Evolutionary conservation across 768 basidiomycete species (phyloP).

Genomic region (Macrolepiota fuliginosa): DNA sequence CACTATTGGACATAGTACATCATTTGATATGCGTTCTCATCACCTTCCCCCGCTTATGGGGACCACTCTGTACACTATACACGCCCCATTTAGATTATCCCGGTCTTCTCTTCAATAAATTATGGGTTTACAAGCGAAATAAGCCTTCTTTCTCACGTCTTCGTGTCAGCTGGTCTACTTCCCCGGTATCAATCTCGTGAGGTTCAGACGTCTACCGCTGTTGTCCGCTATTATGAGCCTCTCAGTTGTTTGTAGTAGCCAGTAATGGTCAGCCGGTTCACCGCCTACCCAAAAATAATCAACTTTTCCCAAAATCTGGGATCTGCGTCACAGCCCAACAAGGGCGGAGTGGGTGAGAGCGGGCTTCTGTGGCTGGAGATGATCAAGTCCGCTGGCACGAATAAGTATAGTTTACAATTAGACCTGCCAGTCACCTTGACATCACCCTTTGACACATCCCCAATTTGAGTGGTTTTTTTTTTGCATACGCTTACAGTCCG

Average conservation of each 20-base stretch:
- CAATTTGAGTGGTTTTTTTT: background rate
- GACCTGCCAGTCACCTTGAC: background rate
- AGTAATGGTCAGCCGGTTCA: background rate
- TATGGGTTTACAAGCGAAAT: background rate
- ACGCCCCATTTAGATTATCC: background rate
- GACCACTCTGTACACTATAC: background rate
- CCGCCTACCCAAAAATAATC: background rate
- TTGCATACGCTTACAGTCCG: background rate
- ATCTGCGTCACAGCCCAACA: background rate
- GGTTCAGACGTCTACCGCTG: background rate
- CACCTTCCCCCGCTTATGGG: background rate
- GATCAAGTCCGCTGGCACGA: background rate
- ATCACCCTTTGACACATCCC: background rate
- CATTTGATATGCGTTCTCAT: background rate
- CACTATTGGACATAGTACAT: background rate
- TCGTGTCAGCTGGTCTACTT: background rate
- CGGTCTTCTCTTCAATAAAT: background rate
- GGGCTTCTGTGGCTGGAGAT: background rate
- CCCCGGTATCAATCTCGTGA: background rate
- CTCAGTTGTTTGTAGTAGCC: background rate
- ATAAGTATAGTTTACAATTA: background rate
- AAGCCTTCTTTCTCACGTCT: conserved; percentile 2
- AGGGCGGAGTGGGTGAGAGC: background rate
- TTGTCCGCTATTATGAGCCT: background rate
- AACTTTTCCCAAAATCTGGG: background rate